These are phyloP conservation scores for Parmales sp. DNA, from an alignment of 108 stramenopile genomes.

Conservation along the genomic window DNA sequence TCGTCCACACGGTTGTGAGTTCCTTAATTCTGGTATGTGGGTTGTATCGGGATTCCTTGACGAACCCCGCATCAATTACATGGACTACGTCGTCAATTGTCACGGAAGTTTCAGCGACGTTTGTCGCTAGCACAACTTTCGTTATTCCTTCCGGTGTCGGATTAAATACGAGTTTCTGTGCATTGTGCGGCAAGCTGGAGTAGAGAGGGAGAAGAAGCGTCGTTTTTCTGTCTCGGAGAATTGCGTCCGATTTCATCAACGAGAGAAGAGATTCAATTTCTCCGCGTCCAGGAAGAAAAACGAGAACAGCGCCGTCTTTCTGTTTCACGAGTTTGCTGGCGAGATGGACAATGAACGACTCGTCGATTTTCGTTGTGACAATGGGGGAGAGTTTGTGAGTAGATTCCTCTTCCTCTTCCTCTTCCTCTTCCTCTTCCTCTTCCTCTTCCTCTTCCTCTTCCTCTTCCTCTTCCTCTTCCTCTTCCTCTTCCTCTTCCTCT, in stretches of 20 bases:
- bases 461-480: background rate
- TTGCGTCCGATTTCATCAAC: constrained; percentile 20
- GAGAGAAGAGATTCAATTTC: constrained; percentile 51
- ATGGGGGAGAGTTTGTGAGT: background rate
- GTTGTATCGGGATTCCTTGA: constrained; percentile 68
- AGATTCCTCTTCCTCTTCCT: background rate
- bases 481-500: constrained; percentile 3
- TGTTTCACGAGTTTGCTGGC: background rate
- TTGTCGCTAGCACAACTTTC: constrained; percentile 75
- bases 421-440: constrained; percentile 20
- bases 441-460: constrained; percentile 11
- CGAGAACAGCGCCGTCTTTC: constrained; percentile 58
- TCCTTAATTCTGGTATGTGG: constrained; percentile 49
- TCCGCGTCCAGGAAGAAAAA: constrained; percentile 75
- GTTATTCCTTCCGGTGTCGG: constrained; percentile 39
- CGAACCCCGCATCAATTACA: constrained; percentile 63
- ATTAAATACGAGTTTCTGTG: constrained; percentile 57
- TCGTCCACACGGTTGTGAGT: constrained; percentile 53
- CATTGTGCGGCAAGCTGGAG: constrained; percentile 45
- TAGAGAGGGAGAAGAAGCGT: constrained; percentile 49
- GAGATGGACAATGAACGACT: background rate
- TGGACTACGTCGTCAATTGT: constrained; percentile 50
- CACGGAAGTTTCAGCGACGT: constrained; percentile 71
- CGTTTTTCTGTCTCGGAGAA: constrained; percentile 16
- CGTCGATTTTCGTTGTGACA: background rate